A percentile compares a stretch with the other conserved stretches of the same genome.
phyloP scores from a whole-genome alignment of 495 filamentous ascomycete genomes.

The Lophium mytilinum region DNA sequence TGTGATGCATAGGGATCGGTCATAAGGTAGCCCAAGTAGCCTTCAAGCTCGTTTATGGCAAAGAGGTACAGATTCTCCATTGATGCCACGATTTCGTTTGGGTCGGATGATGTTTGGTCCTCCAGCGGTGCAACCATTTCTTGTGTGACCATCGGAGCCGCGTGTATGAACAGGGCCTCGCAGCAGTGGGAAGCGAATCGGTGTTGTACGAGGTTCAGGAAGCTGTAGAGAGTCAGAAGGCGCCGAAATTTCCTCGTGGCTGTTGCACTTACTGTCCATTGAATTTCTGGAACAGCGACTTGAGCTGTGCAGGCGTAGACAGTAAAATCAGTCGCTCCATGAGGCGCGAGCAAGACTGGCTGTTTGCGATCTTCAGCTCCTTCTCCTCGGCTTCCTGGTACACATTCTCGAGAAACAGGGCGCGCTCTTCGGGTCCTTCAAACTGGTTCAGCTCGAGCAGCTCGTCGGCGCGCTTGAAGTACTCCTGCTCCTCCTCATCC shows the following conservation, averaged over 20 bases:
- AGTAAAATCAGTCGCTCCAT: constrained; percentile 85
- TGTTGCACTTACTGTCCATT: constrained; percentile 56
- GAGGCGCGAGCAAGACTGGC: constrained; percentile 86
- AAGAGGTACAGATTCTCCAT: constrained; percentile 81
- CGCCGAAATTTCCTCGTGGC: not conserved
- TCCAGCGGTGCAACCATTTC: constrained; percentile 50
- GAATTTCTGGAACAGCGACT: constrained; percentile 75
- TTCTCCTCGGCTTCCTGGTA: constrained; percentile 81
- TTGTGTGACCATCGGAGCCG: constrained; percentile 66
- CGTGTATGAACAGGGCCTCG: constrained; percentile 80
- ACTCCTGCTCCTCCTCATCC: constrained; percentile 82
- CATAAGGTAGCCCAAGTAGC: constrained; percentile 72
- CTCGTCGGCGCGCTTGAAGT: constrained; percentile 82
- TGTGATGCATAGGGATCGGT: constrained; percentile 89
- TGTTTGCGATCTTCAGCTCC: constrained; percentile 90
- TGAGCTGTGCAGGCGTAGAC: constrained; percentile 72
- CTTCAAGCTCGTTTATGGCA: constrained; percentile 75
- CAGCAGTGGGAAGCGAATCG: constrained; percentile 96
- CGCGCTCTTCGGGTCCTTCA: constrained; percentile 62
- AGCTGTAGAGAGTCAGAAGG: constrained; percentile 36
- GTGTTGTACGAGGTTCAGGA: constrained; percentile 81
- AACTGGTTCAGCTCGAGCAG: constrained; percentile 86
- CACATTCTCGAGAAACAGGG: constrained; percentile 74
- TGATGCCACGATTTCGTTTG: constrained; percentile 40
- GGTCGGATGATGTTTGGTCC: constrained; percentile 31